A percentile compares a stretch with the other conserved stretches of the same genome.
phyloP scores from a whole-genome alignment of 768 basidiomycete species.

The Hygrocybe punicea region DNA sequence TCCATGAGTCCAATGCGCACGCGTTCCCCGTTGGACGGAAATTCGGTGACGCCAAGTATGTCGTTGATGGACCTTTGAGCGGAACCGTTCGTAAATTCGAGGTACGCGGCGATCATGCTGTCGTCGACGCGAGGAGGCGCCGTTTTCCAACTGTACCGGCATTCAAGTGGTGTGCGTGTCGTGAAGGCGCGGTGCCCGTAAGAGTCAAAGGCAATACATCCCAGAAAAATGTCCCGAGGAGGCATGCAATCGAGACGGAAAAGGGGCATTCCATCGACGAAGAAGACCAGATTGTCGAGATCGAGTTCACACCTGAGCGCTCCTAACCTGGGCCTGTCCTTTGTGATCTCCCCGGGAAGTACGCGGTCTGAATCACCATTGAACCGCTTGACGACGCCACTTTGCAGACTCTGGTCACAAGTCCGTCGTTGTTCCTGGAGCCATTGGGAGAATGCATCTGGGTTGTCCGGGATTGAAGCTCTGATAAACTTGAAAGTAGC shows the following conservation, averaged over 20 bases:
- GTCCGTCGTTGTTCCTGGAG: background rate
- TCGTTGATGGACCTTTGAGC: background rate
- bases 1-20: background rate
- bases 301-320: background rate
- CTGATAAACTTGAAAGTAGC: background rate
- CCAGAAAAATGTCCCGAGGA: background rate
- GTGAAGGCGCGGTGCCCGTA: background rate
- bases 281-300: conserved; percentile 2
- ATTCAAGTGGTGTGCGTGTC: background rate
- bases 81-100: background rate
- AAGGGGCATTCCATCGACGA: background rate
- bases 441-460: background rate
- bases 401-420: background rate
- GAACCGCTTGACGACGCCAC: background rate
- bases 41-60: background rate
- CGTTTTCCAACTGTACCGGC: background rate
- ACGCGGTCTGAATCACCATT: background rate
- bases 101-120: background rate
- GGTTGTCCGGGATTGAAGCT: background rate
- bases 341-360: background rate
- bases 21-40: background rate
- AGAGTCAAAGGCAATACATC: no score
- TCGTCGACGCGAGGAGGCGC: no score
- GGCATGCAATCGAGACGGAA: conserved; percentile 6
- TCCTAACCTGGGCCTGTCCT: background rate